Evolutionary conservation across 352 stramenopile species (phyloP).

Genomic region (Phytophthora uliginosa): DNA sequence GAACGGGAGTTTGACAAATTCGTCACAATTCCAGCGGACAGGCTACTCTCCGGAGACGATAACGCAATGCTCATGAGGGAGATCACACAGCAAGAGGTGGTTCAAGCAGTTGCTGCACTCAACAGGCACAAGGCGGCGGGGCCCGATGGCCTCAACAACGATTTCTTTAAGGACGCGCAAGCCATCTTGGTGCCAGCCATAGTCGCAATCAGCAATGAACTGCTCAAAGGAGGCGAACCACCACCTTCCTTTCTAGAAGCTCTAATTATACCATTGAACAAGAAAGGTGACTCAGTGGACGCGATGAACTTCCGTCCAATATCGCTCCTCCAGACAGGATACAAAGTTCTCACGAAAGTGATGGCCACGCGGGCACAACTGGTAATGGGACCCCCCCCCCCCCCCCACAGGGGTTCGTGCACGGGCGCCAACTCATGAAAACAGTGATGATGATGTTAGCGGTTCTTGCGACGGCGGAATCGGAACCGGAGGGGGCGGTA

Average conservation of each 20-base stretch:
- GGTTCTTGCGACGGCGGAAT: neutral
- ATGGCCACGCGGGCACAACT: neutral
- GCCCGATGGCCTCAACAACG: neutral
- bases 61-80: neutral
- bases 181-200: neutral
- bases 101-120: neutral
- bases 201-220: neutral
- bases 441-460: conserved; percentile 8
- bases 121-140: neutral
- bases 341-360: neutral
- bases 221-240: neutral
- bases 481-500: neutral
- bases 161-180: neutral
- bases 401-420: neutral
- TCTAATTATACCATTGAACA: neutral
- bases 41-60: neutral
- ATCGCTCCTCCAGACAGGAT: neutral
- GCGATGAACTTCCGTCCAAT: neutral
- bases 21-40: neutral
- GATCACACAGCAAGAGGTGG: neutral
- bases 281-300: neutral
- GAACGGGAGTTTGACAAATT: neutral
- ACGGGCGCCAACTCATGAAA: neutral
- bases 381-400: too few relatives aligned
- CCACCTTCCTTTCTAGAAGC: neutral